Base-by-base conservation (phyloP, 805 yeast species). In the Ogataea chonburiensis region DNA sequence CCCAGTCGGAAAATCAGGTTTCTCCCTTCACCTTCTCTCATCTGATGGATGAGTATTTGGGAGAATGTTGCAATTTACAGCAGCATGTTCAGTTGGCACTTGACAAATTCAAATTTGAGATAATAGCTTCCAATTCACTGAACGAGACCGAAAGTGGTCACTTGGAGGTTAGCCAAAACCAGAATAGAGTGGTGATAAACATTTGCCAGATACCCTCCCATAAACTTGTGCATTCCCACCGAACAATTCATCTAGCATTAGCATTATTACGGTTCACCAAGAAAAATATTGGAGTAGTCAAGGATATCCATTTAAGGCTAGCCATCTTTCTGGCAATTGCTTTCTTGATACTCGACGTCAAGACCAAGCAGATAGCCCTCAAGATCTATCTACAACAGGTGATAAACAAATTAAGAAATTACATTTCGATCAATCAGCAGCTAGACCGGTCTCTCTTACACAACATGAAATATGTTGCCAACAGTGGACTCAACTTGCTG, bases 31-130 rank as follows among this genome's bases (percentile, higher is more conserved):
- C 12, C 16, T 15, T 24, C 21, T 12, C 17, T 24, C 25, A 30
- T 3, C 13, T 34, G 25, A 22, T 46, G 22, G 38, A 40, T 8
- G 43, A 38, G 4, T 42, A 39, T 17, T 14, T 36, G 11, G 18
- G 25, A 9, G 27, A 36, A 2, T 28, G 27, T 17, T 6, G 14
- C 9, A 33, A 19, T 7, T 17, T 34, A 4, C 16, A 23, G 5
- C 18, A 29, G 9, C 23, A 31, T 21, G 27, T 38, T 7, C 32
- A 28, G 11, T 20, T 34, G 8, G 39, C 50, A 6, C 30, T 55
- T 9, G 60, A 56, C 14, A 43, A 45, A 28, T 47, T 55, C 36
- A 56, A 52, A 32, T 55, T 54, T 31, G 52, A 50, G 16, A 47
- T 55, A 11, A 49, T 55, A 4, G 52, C 55, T 3, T 53, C 58